These are phyloP conservation scores for Albizia julibrissin DNA, from an alignment of 306 rosid genomes.

Conservation along the genomic window DNA sequence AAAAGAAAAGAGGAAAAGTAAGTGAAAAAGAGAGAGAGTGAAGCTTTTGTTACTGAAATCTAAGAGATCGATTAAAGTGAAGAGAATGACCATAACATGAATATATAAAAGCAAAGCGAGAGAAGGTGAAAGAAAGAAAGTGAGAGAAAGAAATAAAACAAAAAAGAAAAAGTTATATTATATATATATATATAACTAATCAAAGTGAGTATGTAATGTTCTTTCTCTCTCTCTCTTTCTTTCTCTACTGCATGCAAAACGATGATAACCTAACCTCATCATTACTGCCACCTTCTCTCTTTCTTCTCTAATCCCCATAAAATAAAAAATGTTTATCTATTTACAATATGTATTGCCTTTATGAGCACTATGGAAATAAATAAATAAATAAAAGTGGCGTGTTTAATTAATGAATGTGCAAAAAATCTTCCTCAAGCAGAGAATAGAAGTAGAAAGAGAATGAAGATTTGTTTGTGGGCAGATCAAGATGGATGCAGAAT, in stretches of 20 bases:
- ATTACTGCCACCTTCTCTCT: constrained; percentile 66
- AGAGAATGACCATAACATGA: constrained; percentile 41
- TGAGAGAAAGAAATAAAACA: neutral
- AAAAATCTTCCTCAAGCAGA: constrained; percentile 31
- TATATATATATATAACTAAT: neutral
- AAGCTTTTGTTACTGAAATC: constrained; percentile 79
- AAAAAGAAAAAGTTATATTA: constrained; percentile 36
- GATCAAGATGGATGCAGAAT: constrained; percentile 19
- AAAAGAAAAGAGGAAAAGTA: constrained; percentile 31
- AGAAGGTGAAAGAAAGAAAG: constrained; percentile 1
- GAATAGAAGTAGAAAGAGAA: constrained; percentile 29
- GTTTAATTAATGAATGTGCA: constrained; percentile 13
- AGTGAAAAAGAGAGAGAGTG: constrained; percentile 25
- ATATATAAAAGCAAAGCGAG: constrained; percentile 46
- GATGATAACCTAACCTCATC: constrained; percentile 64
- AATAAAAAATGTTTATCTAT: constrained; percentile 18
- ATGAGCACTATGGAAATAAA: neutral
- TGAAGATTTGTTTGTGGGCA: constrained; percentile 33
- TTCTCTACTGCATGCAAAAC: constrained; percentile 63
- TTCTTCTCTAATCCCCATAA: constrained; percentile 73
- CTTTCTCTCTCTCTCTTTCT: constrained; percentile 15
- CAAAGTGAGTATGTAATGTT: neutral
- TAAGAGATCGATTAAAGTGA: constrained; percentile 71
- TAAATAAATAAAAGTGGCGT: neutral
- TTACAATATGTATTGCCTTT: constrained; percentile 7